Evolutionary conservation across 78 protist genomes (phyloP).

Genomic region (Protostelium mycophagum): DNA sequence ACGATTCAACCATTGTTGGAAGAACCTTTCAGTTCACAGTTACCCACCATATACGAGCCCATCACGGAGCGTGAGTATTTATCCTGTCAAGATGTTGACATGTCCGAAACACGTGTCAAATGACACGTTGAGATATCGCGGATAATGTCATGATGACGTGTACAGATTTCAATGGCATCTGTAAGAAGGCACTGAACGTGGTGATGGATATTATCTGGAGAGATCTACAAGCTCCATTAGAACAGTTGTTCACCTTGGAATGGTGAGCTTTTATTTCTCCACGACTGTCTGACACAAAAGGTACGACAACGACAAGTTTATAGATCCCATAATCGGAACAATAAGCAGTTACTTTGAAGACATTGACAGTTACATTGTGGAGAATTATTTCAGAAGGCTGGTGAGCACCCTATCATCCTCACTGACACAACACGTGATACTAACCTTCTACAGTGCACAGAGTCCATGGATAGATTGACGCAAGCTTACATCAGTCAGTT

Average conservation of each 20-base stretch:
- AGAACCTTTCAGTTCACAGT: background rate
- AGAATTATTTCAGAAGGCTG: background rate
- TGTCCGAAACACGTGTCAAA: background rate
- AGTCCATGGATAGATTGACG: background rate
- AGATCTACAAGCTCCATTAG: background rate
- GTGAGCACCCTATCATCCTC: too few relatives aligned
- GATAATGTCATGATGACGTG: too few relatives aligned
- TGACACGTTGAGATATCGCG: background rate
- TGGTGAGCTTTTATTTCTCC: background rate
- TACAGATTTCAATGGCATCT: background rate
- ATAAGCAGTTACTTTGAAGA: background rate
- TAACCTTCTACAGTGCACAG: background rate
- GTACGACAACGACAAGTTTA: background rate
- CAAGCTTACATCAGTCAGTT: background rate
- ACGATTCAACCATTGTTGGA: background rate
- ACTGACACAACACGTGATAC: too few relatives aligned
- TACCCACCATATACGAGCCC: background rate
- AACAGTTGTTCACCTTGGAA: background rate
- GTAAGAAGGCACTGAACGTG: background rate
- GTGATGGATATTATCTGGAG: background rate
- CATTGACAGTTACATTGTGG: background rate
- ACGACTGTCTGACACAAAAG: background rate
- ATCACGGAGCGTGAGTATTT: background rate
- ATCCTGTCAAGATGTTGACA: too few relatives aligned
- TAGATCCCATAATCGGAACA: background rate